Evolutionary conservation across 73 alveolate species (phyloP).

Genomic region (Paraurostyla sp.): DNA sequence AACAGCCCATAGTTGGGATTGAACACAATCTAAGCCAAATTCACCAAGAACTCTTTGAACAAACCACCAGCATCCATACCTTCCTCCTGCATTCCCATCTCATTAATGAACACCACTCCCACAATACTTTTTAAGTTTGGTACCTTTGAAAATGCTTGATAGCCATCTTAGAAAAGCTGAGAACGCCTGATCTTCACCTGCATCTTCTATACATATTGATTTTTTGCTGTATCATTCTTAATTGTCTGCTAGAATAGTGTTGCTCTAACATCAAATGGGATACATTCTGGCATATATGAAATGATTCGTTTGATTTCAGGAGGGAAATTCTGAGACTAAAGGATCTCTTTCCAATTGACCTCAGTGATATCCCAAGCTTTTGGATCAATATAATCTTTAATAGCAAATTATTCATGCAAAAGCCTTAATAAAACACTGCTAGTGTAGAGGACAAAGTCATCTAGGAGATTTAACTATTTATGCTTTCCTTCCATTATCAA

Average conservation of each 20-base stretch:
- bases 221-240: slow-evolving; percentile 48
- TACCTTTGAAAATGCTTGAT: slow-evolving; percentile 73
- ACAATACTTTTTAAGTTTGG: slow-evolving; percentile 66
- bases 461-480: neutral
- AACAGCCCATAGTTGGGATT: slow-evolving; percentile 94
- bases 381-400: slow-evolving; percentile 62
- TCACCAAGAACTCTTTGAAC: slow-evolving; percentile 92
- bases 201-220: slow-evolving; percentile 37
- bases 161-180: slow-evolving; percentile 77
- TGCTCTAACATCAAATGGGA: slow-evolving; percentile 84
- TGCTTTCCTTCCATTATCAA: slow-evolving; percentile 26
- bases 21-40: slow-evolving; percentile 88
- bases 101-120: slow-evolving; percentile 75
- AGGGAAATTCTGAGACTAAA: slow-evolving; percentile 40
- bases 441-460: slow-evolving; percentile 62
- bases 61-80: slow-evolving; percentile 98
- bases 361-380: slow-evolving; percentile 61
- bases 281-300: slow-evolving; percentile 77
- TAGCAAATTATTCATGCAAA: slow-evolving; percentile 66
- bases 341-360: slow-evolving; percentile 58
- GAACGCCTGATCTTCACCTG: slow-evolving; percentile 75
- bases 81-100: slow-evolving; percentile 87
- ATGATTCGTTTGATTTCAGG: slow-evolving; percentile 61
- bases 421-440: slow-evolving; percentile 61
- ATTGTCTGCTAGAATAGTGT: slow-evolving; percentile 59